These are phyloP conservation scores for Malassezia sympodialis DNA, from an alignment of 1,284 basidiomycete genomes.

Conservation along the genomic window DNA sequence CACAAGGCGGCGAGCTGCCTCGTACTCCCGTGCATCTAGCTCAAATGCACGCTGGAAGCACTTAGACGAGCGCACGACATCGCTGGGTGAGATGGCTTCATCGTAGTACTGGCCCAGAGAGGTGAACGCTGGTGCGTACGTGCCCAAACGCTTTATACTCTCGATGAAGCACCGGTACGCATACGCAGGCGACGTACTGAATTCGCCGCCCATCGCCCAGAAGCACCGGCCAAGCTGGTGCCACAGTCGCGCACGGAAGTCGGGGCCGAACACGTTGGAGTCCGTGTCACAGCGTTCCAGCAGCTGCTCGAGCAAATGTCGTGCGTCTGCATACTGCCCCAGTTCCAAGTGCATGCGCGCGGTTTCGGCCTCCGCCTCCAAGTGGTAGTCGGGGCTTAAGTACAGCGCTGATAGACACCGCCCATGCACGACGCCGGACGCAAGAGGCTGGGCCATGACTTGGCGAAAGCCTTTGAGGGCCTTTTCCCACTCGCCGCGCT, in stretches of 20 bases:
- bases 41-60: conserved; percentile 99
- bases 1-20: conserved; percentile 73
- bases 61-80: conserved; percentile 75
- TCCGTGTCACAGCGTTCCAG: conserved; percentile 55
- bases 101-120: conserved; percentile 84
- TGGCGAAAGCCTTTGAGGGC: conserved; percentile 59
- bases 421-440: conserved; percentile 22
- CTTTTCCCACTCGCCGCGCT: conserved; percentile 68
- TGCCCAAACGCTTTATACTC: conserved; percentile 64
- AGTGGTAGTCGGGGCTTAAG: conserved; percentile 51
- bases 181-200: conserved; percentile 30
- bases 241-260: conserved; percentile 61
- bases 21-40: conserved; percentile 75
- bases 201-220: conserved; percentile 62
- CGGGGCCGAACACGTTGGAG: conserved; percentile 50
- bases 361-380: conserved; percentile 67
- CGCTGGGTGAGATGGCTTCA: conserved; percentile 62
- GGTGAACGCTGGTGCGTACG: conserved; percentile 83
- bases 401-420: conserved; percentile 44
- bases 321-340: conserved; percentile 55
- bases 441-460: conserved; percentile 27
- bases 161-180: conserved; percentile 62
- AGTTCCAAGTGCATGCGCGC: conserved; percentile 73
- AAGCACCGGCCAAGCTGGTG: conserved; percentile 72
- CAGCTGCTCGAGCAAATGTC: conserved; percentile 57